phyloP scores from a whole-genome alignment of 441 rosid species.

The Cnidoscolus chayamansa region DNA sequence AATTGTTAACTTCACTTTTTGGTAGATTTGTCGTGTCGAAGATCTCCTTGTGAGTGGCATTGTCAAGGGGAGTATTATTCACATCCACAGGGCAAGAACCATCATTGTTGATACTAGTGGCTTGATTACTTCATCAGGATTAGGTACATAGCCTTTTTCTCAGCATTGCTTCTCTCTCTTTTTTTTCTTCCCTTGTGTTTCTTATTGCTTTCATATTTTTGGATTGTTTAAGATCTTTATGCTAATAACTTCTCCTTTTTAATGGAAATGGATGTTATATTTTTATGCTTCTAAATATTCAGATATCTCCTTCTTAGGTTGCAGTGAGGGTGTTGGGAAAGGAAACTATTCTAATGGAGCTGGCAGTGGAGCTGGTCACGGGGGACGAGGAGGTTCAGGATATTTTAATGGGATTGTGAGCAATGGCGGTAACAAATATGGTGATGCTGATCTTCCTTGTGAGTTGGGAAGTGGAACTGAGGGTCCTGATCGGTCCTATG shows the following conservation, averaged over 20 bases:
- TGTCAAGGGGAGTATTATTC: slow-evolving; percentile 86
- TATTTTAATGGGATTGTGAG: slow-evolving; percentile 76
- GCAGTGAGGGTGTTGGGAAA: slow-evolving; percentile 83
- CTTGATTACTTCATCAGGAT: slow-evolving; percentile 74
- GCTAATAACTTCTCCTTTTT: slow-evolving; percentile 16
- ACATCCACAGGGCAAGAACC: slow-evolving; percentile 89
- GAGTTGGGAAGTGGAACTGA: slow-evolving; percentile 97
- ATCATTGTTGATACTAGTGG: slow-evolving; percentile 70
- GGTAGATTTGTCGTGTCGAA: slow-evolving; percentile 94
- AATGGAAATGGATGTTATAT: slow-evolving; percentile 11
- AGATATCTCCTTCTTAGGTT: slow-evolving; percentile 52
- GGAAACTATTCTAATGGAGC: slow-evolving; percentile 88
- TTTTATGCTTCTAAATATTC: slow-evolving; percentile 26
- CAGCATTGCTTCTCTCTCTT: slow-evolving; percentile 11
- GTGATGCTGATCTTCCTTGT: slow-evolving; percentile 89
- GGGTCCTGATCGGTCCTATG: slow-evolving; percentile 67
- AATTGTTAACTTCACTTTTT: slow-evolving; percentile 18
- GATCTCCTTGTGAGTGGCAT: slow-evolving; percentile 87
- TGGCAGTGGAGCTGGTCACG: slow-evolving; percentile 99
- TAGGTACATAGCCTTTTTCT: slow-evolving; percentile 48
- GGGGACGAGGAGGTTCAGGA: slow-evolving; percentile 97
- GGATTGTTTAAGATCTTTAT: not conserved
- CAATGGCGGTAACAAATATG: slow-evolving; percentile 83
- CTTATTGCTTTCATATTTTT: not conserved
- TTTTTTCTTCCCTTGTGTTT: not conserved